Percentiles rank a stretch among this genome's conserved stretches.
Evolutionary conservation across 441 rosid species (phyloP).

Genomic region (Gossypium schwendimanii): DNA sequence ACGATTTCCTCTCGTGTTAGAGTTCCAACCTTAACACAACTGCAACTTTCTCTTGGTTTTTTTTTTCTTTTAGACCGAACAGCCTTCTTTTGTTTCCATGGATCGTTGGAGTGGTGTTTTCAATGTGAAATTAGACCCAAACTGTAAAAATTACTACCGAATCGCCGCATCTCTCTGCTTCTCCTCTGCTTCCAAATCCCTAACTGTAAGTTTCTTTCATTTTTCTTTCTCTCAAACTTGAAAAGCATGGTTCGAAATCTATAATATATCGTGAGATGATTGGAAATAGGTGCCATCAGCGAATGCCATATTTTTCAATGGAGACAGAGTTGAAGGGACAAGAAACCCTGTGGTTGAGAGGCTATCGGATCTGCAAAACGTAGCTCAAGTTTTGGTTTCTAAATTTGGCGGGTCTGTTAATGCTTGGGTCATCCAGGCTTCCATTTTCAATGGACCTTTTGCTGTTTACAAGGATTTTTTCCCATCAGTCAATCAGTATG

Average conservation of each 20-base stretch:
- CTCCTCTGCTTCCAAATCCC: slow-evolving; percentile 32
- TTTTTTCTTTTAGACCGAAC: not conserved
- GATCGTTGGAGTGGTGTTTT: slow-evolving; percentile 56
- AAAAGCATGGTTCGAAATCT: no score
- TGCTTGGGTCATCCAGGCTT: slow-evolving; percentile 70
- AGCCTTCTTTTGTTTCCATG: slow-evolving; percentile 25
- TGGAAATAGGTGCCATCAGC: slow-evolving; percentile 53
- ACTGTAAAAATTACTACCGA: slow-evolving; percentile 27
- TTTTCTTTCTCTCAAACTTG: no score
- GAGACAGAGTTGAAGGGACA: slow-evolving; percentile 63
- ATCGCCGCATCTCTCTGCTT: slow-evolving; percentile 70
- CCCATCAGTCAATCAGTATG: slow-evolving; percentile 45
- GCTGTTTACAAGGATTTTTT: slow-evolving; percentile 67
- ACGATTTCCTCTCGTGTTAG: not conserved
- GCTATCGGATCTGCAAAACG: slow-evolving; percentile 47
- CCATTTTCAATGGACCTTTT: slow-evolving; percentile 60
- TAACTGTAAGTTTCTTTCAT: slow-evolving; percentile 27
- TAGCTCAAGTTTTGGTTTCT: slow-evolving; percentile 64
- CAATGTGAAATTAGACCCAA: slow-evolving; percentile 45
- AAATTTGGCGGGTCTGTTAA: slow-evolving; percentile 55
- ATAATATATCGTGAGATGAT: no score
- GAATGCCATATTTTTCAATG: slow-evolving; percentile 63
- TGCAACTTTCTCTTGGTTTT: not conserved
- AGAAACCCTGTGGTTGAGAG: slow-evolving; percentile 62
- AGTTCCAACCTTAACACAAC: not conserved